Percentiles rank a stretch among this genome's conserved stretches.
Evolutionary conservation across 1,139 yeast genomes (phyloP).

Genomic region (Zygotorulaspora mrakii): DNA sequence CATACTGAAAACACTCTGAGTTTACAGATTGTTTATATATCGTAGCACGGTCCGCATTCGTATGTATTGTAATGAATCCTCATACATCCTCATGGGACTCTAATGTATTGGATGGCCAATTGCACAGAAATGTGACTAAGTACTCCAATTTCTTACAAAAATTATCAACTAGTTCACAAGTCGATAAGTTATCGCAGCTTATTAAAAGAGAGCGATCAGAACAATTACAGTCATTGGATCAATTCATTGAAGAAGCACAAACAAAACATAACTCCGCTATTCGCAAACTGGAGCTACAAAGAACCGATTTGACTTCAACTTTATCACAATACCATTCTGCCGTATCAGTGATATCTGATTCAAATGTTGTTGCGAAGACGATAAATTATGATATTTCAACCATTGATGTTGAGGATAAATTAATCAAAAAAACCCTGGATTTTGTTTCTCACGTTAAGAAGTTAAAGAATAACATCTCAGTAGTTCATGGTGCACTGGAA

Average conservation of each 20-base stretch:
- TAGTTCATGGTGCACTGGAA: conserved; percentile 28
- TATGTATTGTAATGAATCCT: conserved; percentile 7
- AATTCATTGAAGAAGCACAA: conserved; percentile 25
- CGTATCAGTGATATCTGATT: conserved; percentile 40
- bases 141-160: conserved; percentile 29
- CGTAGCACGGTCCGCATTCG: too few species aligned
- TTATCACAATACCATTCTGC: conserved; percentile 38
- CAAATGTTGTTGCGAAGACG: conserved; percentile 62
- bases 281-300: conserved; percentile 39
- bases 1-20: too few species aligned
- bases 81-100: conserved; percentile 10
- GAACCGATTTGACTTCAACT: conserved; percentile 46
- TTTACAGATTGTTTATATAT: too few species aligned
- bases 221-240: conserved; percentile 20
- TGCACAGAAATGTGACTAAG: conserved; percentile 30
- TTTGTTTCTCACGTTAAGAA: conserved; percentile 65
- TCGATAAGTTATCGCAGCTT: conserved; percentile 25
- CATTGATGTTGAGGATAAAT: conserved; percentile 65
- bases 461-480: conserved; percentile 38
- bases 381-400: conserved; percentile 67
- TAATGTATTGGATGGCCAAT: conserved; percentile 22
- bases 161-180: conserved; percentile 32
- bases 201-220: conserved; percentile 23
- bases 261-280: conserved; percentile 32
- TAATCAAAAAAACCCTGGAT: conserved; percentile 59